Conservation (phyloP, 1,284 basidiomycete species). For the Ustilago esculenta region DNA sequence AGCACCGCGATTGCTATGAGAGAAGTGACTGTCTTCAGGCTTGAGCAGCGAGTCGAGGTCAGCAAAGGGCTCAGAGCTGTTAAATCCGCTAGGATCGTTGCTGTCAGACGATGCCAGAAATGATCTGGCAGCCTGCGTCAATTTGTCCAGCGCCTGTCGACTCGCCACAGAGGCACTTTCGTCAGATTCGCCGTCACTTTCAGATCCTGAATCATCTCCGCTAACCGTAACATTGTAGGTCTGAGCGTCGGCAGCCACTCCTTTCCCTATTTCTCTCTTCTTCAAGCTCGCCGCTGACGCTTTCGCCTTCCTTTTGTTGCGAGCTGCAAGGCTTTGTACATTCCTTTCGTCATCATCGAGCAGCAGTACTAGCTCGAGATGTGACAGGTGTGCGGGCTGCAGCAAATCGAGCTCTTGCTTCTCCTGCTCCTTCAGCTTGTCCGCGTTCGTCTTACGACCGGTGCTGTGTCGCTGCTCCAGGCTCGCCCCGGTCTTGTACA, state of each 20-base stretch:
- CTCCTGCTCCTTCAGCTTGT: slow-evolving; percentile 47
- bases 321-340: neutral
- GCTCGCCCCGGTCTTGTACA: slow-evolving; percentile 47
- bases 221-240: neutral
- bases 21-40: slow-evolving; percentile 42
- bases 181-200: slow-evolving; percentile 26
- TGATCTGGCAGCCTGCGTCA: slow-evolving; percentile 12
- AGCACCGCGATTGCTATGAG: slow-evolving; percentile 39
- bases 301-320: slow-evolving; percentile 23
- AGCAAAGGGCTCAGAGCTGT: neutral
- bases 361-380: slow-evolving; percentile 31
- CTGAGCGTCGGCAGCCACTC: neutral
- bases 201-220: slow-evolving; percentile 24
- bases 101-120: slow-evolving; percentile 7
- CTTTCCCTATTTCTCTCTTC: slow-evolving; percentile 7
- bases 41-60: slow-evolving; percentile 36
- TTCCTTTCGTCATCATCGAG: slow-evolving; percentile 26
- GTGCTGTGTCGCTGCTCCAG: slow-evolving; percentile 50
- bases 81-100: neutral
- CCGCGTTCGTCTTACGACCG: slow-evolving; percentile 47
- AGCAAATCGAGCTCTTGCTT: slow-evolving; percentile 34
- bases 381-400: slow-evolving; percentile 21
- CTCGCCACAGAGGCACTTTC: slow-evolving; percentile 10
- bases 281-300: slow-evolving; percentile 5
- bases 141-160: slow-evolving; percentile 6